phyloP scores from a whole-genome alignment of 495 filamentous ascomycete genomes.

The Aspergillus panamensis region DNA sequence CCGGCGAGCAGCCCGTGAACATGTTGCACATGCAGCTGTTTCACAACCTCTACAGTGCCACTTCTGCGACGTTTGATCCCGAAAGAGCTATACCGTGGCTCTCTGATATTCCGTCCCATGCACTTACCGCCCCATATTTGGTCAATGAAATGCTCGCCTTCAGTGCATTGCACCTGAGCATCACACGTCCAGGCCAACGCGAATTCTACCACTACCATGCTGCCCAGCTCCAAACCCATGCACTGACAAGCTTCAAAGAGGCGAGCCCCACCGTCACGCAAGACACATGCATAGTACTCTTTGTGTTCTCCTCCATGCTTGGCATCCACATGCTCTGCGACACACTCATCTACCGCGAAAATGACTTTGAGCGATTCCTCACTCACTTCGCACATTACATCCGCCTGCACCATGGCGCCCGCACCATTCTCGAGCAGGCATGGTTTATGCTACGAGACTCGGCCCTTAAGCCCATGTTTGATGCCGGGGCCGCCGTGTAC shows the following conservation, averaged over 20 bases:
- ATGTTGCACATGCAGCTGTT: conserved; percentile 34
- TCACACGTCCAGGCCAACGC: conserved; percentile 10
- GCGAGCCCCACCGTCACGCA: conserved; percentile 17
- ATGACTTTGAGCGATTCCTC: conserved; percentile 35
- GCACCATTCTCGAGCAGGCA: conserved; percentile 23
- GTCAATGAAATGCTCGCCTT: conserved; percentile 45
- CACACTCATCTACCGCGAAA: conserved; percentile 26
- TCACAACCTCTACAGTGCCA: conserved; percentile 27
- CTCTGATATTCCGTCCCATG: conserved; percentile 9
- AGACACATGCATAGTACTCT: conserved; percentile 39
- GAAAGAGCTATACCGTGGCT: not conserved
- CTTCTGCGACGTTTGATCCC: conserved; percentile 5
- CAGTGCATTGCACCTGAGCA: conserved; percentile 41
- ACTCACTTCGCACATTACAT: conserved; percentile 40
- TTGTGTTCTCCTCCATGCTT: conserved; percentile 48
- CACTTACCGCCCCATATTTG: conserved; percentile 36
- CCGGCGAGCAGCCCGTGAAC: conserved; percentile 30
- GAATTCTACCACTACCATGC: conserved; percentile 31
- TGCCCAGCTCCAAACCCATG: conserved; percentile 47
- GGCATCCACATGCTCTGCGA: conserved; percentile 50
- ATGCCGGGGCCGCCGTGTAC: not conserved
- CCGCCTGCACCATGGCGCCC: conserved; percentile 45
- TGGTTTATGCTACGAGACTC: conserved; percentile 24
- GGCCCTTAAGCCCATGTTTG: conserved; percentile 14
- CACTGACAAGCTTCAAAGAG: conserved; percentile 42